Evolutionary conservation across 176 grass and related monocot genomes (phyloP).

Genomic region (Carex cristatella): DNA sequence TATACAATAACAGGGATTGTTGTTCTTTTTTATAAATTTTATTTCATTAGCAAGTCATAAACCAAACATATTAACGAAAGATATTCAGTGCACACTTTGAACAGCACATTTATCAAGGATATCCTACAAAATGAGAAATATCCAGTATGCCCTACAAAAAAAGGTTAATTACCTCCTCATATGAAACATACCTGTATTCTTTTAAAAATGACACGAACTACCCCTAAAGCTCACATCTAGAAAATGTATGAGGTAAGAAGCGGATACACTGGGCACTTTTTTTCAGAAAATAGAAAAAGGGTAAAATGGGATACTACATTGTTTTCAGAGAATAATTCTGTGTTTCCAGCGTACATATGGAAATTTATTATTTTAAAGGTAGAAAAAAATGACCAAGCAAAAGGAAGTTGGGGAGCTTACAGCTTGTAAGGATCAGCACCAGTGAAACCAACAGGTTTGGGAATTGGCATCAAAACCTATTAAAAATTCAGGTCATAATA

Average conservation of each 20-base stretch:
- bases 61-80: background rate
- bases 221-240: background rate
- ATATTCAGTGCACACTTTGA: background rate
- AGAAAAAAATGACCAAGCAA: background rate
- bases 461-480: slow-evolving; percentile 89
- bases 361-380: background rate
- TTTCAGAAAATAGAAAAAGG: background rate
- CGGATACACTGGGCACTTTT: background rate
- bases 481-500: slow-evolving; percentile 16
- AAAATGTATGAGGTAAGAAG: background rate
- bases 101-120: background rate
- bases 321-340: background rate
- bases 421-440: slow-evolving; percentile 96
- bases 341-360: background rate
- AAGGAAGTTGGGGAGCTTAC: slow-evolving; percentile 31
- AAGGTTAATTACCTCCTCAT: background rate
- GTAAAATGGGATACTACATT: background rate
- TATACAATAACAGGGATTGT: slow-evolving; percentile 7
- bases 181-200: slow-evolving; percentile 1
- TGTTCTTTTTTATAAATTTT: background rate
- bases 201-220: background rate
- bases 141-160: background rate
- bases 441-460: slow-evolving; percentile 77
- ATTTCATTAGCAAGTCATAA: background rate
- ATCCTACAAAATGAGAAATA: background rate